Evolutionary conservation across 2,329 filamentous ascomycete species (phyloP).

Genomic region (Colletotrichum sp.): DNA sequence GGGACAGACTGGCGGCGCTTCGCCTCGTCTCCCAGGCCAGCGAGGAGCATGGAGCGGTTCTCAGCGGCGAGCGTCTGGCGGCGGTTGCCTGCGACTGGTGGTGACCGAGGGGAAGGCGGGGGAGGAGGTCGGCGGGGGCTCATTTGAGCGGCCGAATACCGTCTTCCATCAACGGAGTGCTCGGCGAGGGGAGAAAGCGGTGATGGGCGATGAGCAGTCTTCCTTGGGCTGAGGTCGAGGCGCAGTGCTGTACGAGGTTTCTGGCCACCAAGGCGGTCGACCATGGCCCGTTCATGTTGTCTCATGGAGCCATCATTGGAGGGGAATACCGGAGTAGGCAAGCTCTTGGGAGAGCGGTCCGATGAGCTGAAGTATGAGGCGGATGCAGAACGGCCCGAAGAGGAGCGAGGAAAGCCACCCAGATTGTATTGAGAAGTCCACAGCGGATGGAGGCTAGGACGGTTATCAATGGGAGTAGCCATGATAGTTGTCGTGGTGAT

Average conservation of each 20-base stretch:
- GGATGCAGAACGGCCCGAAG: not conserved
- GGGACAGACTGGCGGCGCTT: constrained; percentile 30
- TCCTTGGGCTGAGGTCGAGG: constrained; percentile 9
- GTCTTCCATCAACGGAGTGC: not conserved
- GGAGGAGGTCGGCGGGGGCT: constrained; percentile 15
- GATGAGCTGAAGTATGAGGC: constrained; percentile 29
- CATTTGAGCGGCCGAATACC: constrained; percentile 6
- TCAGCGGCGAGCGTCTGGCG: constrained; percentile 32
- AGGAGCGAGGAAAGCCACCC: constrained; percentile 24
- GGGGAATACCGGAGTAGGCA: constrained; percentile 39
- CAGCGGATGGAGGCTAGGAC: constrained; percentile 31
- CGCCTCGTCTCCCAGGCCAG: constrained; percentile 23
- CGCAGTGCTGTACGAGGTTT: constrained; percentile 24
- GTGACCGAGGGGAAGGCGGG: constrained; percentile 20
- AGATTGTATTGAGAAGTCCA: constrained; percentile 35
- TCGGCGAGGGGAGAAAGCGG: constrained; percentile 18
- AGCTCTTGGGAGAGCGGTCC: constrained; percentile 29
- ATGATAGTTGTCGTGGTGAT: constrained; percentile 2
- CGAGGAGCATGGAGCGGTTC: constrained; percentile 35
- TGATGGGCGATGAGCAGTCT: constrained; percentile 5
- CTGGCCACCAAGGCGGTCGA: constrained; percentile 35
- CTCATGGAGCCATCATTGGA: constrained; percentile 38
- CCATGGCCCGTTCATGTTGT: constrained; percentile 38
- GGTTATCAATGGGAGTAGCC: constrained; percentile 20
- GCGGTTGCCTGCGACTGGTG: constrained; percentile 14